Evolutionary conservation across 2,329 filamentous ascomycete genomes (phyloP), one percentile per base, ranked within the genome.

Genomic region (Stachybotrys echinatus): DNA sequence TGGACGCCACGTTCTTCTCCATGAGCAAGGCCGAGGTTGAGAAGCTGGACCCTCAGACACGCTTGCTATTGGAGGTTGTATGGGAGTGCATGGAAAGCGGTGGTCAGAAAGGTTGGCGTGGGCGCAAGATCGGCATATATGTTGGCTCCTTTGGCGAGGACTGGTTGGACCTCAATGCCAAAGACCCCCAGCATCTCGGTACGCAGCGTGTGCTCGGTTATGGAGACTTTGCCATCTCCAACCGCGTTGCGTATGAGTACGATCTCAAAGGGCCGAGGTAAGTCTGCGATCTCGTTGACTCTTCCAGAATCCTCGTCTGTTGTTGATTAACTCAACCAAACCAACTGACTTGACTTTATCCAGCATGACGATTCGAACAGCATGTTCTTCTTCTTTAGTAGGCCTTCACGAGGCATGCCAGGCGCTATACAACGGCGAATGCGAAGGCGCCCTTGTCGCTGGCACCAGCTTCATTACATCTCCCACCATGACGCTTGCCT

Each of bases 321-420:
- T 20, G n/a, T 10, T 12, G 10, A 34, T 34, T 34, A 5, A 34
- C 27, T 34, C 27, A n/a, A n/a, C n/a, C n/a, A n/a, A n/a, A n/a
- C n/a, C n/a, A n/a, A n/a, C n/a, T n/a, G n/a, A n/a, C n/a, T n/a
- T n/a, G n/a, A n/a, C n/a, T n/a, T 34, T 5, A 34, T 5, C 27
- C 14, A 34, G 62, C 23, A 52, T 60, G 31, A 57, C 57, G 2
- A 57, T 72, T 6, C 62, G 66, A n/a, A 74, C 72, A 1, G 72
- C 65, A 2, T 60, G 72, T 45, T 73, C 70, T 0, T 65, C 69
- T 3, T 63, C 67, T 6, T 46, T 74, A 12, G 58, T 65, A 2
- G 62, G 54, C 5, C 52, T 74, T 6, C 61, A 73, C 44, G 57
- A 66, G 23, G 70, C 70, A 8, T 69, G 67, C n/a, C 58, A 59